A percentile compares a stretch with the other conserved stretches of the same genome.
Evolutionary conservation across 148 eudicot genomes (phyloP).

Genomic region (Amaranthus hypochondriacus): DNA sequence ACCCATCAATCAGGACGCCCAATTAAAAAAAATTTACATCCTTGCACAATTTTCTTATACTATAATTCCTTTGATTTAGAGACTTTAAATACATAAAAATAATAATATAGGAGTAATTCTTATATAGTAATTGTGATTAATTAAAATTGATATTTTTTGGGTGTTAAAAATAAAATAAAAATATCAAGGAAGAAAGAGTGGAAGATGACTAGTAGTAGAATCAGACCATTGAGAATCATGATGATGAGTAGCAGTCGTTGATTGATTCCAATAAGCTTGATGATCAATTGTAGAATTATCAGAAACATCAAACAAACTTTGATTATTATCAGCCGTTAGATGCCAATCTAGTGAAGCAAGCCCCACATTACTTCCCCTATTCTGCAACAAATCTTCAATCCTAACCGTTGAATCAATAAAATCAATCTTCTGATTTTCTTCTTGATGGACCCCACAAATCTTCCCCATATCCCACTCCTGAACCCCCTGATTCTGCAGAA

Average conservation of each 20-base stretch:
- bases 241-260: constrained; percentile 5
- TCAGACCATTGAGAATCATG: constrained; percentile 15
- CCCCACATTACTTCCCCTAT: constrained; percentile 18
- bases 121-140: background rate
- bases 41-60: background rate
- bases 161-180: background rate
- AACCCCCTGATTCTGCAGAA: background rate
- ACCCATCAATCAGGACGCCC: too few relatives aligned
- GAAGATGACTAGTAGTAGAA: constrained; percentile 1
- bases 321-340: background rate
- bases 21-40: background rate
- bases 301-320: constrained; percentile 17
- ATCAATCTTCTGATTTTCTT: background rate
- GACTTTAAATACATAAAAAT: background rate
- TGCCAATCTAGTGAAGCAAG: constrained; percentile 9
- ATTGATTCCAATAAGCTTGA: constrained; percentile 3
- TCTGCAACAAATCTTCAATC: constrained; percentile 19
- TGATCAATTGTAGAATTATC: constrained; percentile 12
- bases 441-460: constrained; percentile 6
- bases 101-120: background rate
- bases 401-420: constrained; percentile 15
- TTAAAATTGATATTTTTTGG: background rate
- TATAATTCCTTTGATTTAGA: background rate
- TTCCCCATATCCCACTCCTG: constrained; percentile 1
- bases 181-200: constrained; percentile 26